Base-by-base conservation (phyloP, 2,329 filamentous ascomycete genomes). In the Sclerotinia nivalis region DNA sequence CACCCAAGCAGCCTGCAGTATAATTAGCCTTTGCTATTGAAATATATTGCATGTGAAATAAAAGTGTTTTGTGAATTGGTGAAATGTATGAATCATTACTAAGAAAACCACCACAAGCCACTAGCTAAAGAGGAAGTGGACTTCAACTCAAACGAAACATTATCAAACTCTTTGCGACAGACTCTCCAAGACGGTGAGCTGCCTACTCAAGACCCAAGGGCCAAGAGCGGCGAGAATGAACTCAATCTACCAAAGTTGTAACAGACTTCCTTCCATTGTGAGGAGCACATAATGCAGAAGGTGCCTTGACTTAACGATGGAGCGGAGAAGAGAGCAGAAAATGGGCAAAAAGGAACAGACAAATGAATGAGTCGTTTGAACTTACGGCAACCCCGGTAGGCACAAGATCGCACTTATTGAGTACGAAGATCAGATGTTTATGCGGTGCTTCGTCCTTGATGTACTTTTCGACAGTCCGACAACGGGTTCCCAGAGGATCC, bases 131-230 rank as follows among this genome's bases (percentile, higher is more conserved):
- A 83, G 85, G 87, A 87, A 88, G 87, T 87, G 89, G 88, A 85
- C 85, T 91, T 98, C 96, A 97, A 98, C 96, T 98, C 95, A 93
- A 91, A 93, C 89, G 90, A 91, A 91, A 90, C 93, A 96, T 85
- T 83, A 87, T 86, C 86, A 75, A 74, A 75, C 77, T 79, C 77
- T 88, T 89, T 89, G 85, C 85, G 91, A 93, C 85, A 84, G 83
- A 87, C 83, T 75, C 83, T 86, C 92, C 96, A 98, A 93, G 89
- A 98, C 94, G 93, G 92, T 85, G 87, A 77, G 84, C 85, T 84
- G 84, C 91, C 91, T 89, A 87, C 86, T 88, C 85, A 81, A 82
- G 81, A 83, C 85, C 87, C 88, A 84, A 88, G 87, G 82, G 86
- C 85, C 84, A 81, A 83, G 83, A 77, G 75, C 77, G 78, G 86